phyloP scores from a whole-genome alignment of 306 rosid species.

The Dalbergia cultrata region DNA sequence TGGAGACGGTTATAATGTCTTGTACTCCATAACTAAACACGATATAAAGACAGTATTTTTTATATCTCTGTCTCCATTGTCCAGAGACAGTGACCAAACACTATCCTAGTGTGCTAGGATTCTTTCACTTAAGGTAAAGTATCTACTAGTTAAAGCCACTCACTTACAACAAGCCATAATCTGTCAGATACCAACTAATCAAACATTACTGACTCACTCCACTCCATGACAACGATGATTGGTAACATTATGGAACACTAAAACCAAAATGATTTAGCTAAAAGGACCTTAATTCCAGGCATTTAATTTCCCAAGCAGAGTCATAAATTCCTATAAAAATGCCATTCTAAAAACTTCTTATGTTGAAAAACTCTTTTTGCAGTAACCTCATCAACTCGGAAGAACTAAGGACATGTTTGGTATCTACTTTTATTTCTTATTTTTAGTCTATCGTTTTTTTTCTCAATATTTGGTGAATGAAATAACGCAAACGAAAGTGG shows the following conservation, averaged over 20 bases:
- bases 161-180: not conserved
- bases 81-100: too few species aligned
- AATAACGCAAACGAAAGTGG: too few species aligned
- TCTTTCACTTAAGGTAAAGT: not conserved
- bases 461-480: too few species aligned
- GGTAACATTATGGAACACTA: not conserved
- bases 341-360: not conserved
- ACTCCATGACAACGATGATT: constrained; percentile 9
- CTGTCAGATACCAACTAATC: not conserved
- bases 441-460: too few species aligned
- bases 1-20: too few species aligned
- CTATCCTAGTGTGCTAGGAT: not conserved
- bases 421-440: too few species aligned
- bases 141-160: not conserved
- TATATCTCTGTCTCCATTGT: too few species aligned
- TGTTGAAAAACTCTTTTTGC: not conserved
- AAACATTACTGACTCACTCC: not conserved
- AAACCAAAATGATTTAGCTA: not conserved
- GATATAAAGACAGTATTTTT: too few species aligned
- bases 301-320: not conserved
- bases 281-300: not conserved
- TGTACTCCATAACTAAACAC: too few species aligned
- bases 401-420: not conserved
- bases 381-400: not conserved
- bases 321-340: not conserved